phyloP scores from a whole-genome alignment of 768 basidiomycete species.

The Auriculariales sp. region DNA sequence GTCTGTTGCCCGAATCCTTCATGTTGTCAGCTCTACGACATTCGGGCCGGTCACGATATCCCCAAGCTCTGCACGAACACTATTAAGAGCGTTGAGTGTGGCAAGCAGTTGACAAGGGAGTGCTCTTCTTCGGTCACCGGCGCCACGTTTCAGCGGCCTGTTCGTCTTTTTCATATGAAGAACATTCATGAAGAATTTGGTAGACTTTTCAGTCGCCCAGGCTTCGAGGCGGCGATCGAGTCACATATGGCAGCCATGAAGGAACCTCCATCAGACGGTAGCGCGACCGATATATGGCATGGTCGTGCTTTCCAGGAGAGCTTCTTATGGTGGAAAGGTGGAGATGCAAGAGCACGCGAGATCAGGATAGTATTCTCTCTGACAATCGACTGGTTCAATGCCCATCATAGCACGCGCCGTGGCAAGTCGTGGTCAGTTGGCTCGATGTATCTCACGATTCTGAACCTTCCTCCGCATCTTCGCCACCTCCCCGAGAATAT shows the following conservation, averaged over 20 bases:
- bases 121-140: neutral
- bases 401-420: neutral
- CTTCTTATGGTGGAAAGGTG: neutral
- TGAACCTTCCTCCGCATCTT: neutral
- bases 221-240: neutral
- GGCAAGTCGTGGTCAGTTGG: neutral
- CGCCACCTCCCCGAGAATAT: neutral
- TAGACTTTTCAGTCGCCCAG: neutral
- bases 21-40: neutral
- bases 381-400: neutral
- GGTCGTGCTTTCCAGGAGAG: neutral
- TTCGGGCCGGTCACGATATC: neutral
- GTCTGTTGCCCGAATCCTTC: neutral
- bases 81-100: neutral
- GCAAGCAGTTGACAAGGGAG: neutral
- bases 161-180: neutral
- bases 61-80: neutral
- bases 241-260: neutral
- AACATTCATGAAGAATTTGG: neutral
- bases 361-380: neutral
- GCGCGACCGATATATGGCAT: neutral
- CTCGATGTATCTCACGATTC: neutral
- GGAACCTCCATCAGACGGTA: neutral
- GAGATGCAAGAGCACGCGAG: too few species aligned
- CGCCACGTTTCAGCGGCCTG: neutral